Conservation (phyloP, 2,329 filamentous ascomycete species). For the Colletotrichum lupini region DNA sequence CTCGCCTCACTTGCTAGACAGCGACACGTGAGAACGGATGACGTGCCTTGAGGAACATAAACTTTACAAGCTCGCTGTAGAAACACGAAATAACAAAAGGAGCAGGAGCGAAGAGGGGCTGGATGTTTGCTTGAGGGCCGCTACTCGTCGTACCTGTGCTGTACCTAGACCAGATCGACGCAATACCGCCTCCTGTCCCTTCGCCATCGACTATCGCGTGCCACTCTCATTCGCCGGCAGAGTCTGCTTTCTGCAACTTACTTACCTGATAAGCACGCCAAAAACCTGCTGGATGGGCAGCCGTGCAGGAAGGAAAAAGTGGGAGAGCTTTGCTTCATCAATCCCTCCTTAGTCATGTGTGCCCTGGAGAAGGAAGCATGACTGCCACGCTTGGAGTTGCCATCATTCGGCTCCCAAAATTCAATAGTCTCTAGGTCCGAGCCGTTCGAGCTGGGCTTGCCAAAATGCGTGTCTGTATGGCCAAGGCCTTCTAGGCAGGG, state of each 20-base stretch:
- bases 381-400: background rate
- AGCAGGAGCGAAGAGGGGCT: background rate
- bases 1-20: background rate
- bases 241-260: slow-evolving; percentile 30
- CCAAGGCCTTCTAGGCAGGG: background rate
- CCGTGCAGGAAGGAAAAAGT: slow-evolving; percentile 34
- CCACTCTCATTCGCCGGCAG: slow-evolving; percentile 26
- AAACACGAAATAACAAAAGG: background rate
- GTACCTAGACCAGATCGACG: slow-evolving; percentile 16
- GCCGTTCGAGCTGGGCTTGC: background rate
- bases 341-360: background rate
- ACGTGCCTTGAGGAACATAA: background rate
- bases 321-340: slow-evolving; percentile 20
- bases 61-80: slow-evolving; percentile 1
- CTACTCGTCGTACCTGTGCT: slow-evolving; percentile 1
- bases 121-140: background rate
- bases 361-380: background rate
- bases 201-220: background rate
- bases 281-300: slow-evolving; percentile 36
- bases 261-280: slow-evolving; percentile 31
- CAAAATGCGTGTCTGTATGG: background rate
- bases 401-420: background rate
- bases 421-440: background rate
- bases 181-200: slow-evolving; percentile 1
- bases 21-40: slow-evolving; percentile 24